Percentiles rank a stretch among this genome's conserved stretches.
Conservation (phyloP, 257 asterid species). For the Solanum virginianum region DNA sequence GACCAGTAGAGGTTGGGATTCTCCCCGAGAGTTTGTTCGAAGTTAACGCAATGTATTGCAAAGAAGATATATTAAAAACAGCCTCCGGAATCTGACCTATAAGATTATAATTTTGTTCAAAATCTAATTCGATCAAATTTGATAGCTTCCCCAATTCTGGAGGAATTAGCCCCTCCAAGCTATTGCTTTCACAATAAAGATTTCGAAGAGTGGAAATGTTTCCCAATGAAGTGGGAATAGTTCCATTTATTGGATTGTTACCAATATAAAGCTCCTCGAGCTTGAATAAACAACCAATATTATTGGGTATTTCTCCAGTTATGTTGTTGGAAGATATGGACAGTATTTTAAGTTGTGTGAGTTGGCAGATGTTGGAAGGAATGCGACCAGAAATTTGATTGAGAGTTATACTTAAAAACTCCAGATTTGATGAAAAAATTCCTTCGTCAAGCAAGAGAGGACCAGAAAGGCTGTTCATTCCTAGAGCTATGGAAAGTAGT, state of each 20-base stretch:
- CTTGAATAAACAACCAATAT: slow-evolving; percentile 14
- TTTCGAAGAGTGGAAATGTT: slow-evolving; percentile 17
- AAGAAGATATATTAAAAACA: slow-evolving; percentile 23
- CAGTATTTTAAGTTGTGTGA: neutral
- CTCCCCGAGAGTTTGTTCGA: slow-evolving; percentile 10
- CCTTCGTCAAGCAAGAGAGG: neutral
- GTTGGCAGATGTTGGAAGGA: slow-evolving; percentile 14
- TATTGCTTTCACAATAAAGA: slow-evolving; percentile 1
- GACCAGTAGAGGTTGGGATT: slow-evolving; percentile 7
- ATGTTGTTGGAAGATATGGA: slow-evolving; percentile 7
- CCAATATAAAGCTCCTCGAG: slow-evolving; percentile 14
- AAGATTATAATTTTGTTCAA: neutral
- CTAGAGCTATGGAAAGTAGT: neutral
- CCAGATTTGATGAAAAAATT: neutral
- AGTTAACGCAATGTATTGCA: neutral
- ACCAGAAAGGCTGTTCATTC: slow-evolving; percentile 14
- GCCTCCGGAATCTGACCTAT: slow-evolving; percentile 16
- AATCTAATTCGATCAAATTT: neutral
- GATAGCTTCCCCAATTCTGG: slow-evolving; percentile 8
- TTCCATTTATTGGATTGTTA: slow-evolving; percentile 4
- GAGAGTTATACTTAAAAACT: slow-evolving; percentile 1
- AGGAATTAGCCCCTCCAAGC: slow-evolving; percentile 16
- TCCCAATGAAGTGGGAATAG: slow-evolving; percentile 15
- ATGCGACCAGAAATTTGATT: slow-evolving; percentile 11
- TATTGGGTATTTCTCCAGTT: slow-evolving; percentile 12